Evolutionary conservation across 2,329 filamentous ascomycete species (phyloP).

Genomic region (Verruconis gallopava): DNA sequence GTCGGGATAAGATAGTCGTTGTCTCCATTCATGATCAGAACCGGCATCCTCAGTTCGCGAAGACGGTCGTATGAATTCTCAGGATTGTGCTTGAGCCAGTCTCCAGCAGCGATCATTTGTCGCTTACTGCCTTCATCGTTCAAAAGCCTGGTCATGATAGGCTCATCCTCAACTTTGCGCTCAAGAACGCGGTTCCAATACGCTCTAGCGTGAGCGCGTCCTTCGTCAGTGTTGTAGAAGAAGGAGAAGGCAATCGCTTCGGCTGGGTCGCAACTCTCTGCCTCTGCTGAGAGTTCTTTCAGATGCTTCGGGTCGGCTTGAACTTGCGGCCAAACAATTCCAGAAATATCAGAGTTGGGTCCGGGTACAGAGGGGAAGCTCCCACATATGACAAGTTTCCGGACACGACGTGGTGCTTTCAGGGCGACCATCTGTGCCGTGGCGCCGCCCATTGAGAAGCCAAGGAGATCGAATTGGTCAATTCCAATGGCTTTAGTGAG

Average conservation of each 20-base stretch:
- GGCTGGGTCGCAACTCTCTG: neutral
- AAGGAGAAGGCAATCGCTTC: constrained; percentile 9
- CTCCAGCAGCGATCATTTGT: constrained; percentile 8
- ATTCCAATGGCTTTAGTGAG: constrained; percentile 22
- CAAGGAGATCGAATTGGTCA: constrained; percentile 32
- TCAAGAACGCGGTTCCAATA: neutral
- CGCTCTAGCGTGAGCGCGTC: neutral
- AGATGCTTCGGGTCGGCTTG: neutral
- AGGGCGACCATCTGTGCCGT: constrained; percentile 35
- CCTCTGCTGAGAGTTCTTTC: neutral
- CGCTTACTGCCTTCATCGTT: constrained; percentile 8
- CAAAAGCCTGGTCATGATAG: neutral
- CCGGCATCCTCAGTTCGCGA: constrained; percentile 18
- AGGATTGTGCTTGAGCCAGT: constrained; percentile 10
- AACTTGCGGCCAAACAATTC: constrained; percentile 8
- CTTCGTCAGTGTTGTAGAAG: constrained; percentile 8
- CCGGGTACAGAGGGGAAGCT: constrained; percentile 29
- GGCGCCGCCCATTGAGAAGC: constrained; percentile 39
- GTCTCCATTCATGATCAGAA: constrained; percentile 19
- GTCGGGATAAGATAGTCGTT: constrained; percentile 14
- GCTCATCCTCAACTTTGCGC: neutral
- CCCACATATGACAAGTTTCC: constrained; percentile 32
- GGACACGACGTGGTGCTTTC: constrained; percentile 23
- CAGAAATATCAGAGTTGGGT: constrained; percentile 6
- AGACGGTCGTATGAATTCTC: constrained; percentile 16